These are phyloP conservation scores for Candida dajiaensis DNA, from an alignment of 805 yeast species.

Conservation along the genomic window DNA sequence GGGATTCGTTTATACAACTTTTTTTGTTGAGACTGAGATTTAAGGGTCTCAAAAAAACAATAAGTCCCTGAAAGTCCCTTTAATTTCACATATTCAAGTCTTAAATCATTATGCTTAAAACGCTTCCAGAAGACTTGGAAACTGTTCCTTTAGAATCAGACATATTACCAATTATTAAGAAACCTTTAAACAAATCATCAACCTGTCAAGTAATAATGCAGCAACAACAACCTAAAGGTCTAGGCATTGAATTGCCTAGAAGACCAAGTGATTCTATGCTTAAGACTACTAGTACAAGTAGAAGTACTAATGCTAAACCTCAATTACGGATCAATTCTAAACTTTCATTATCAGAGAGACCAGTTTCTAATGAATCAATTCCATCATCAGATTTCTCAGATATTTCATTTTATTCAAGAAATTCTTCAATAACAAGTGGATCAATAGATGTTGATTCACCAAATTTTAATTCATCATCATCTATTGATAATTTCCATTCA, in stretches of 20 bases:
- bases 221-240: conserved; percentile 13
- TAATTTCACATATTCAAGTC: too few relatives aligned
- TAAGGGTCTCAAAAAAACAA: too few relatives aligned
- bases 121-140: conserved; percentile 9
- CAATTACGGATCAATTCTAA: conserved; percentile 3
- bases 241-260: conserved; percentile 16
- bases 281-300: too few relatives aligned
- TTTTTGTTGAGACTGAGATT: too few relatives aligned
- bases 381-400: conserved; percentile 18
- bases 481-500: not conserved
- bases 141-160: conserved; percentile 10
- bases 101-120: conserved; percentile 3
- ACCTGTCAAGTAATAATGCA: conserved; percentile 2
- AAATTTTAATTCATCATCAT: conserved; percentile 1
- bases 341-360: conserved; percentile 20
- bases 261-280: conserved; percentile 22
- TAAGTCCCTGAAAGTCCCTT: too few relatives aligned
- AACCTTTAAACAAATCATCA: conserved; percentile 6
- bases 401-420: conserved; percentile 22
- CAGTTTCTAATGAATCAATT: conserved; percentile 25
- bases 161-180: conserved; percentile 9
- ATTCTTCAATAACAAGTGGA: conserved; percentile 23
- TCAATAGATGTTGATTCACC: conserved; percentile 19
- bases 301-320: too few relatives aligned
- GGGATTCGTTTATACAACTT: not conserved